Conservation (phyloP, 2,329 filamentous ascomycete species). For the Thelonectria olida region DNA sequence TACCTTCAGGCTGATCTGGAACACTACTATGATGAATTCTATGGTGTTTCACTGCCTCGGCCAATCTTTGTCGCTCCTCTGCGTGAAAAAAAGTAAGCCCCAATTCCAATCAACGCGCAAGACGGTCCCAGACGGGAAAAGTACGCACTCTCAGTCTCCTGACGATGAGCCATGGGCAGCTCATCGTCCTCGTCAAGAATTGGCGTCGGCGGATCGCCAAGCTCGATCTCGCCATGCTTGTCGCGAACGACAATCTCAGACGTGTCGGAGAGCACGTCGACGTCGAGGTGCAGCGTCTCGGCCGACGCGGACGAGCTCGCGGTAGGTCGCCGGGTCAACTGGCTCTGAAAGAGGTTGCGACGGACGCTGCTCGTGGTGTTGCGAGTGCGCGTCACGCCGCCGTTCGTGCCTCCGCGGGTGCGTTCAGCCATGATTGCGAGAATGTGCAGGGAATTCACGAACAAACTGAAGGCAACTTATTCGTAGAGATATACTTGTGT, state of each 20-base stretch:
- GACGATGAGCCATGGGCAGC: slow-evolving; percentile 64
- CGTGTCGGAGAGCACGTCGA: slow-evolving; percentile 55
- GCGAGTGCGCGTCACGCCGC: slow-evolving; percentile 24
- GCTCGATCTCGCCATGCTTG: slow-evolving; percentile 68
- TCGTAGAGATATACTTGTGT: slow-evolving; percentile 10
- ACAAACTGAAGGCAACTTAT: too few species aligned
- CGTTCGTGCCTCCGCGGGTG: slow-evolving; percentile 31
- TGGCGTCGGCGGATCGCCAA: slow-evolving; percentile 65
- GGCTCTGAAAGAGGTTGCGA: slow-evolving; percentile 67
- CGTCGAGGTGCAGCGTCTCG: slow-evolving; percentile 60
- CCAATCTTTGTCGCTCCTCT: slow-evolving; percentile 69
- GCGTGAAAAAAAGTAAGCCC: slow-evolving; percentile 12
- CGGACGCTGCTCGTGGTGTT: slow-evolving; percentile 36
- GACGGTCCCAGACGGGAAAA: neutral
- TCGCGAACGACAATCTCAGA: slow-evolving; percentile 70
- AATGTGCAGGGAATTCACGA: neutral
- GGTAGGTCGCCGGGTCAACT: slow-evolving; percentile 66
- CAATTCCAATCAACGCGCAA: neutral
- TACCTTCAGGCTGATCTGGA: slow-evolving; percentile 73
- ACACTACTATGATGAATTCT: slow-evolving; percentile 63
- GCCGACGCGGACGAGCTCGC: slow-evolving; percentile 49
- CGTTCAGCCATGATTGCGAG: slow-evolving; percentile 36
- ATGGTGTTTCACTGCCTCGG: slow-evolving; percentile 70
- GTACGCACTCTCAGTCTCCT: slow-evolving; percentile 64
- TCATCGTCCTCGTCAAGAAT: slow-evolving; percentile 64